These are phyloP conservation scores for Salix dunnii DNA, from an alignment of 345 rosid species.

Conservation along the genomic window DNA sequence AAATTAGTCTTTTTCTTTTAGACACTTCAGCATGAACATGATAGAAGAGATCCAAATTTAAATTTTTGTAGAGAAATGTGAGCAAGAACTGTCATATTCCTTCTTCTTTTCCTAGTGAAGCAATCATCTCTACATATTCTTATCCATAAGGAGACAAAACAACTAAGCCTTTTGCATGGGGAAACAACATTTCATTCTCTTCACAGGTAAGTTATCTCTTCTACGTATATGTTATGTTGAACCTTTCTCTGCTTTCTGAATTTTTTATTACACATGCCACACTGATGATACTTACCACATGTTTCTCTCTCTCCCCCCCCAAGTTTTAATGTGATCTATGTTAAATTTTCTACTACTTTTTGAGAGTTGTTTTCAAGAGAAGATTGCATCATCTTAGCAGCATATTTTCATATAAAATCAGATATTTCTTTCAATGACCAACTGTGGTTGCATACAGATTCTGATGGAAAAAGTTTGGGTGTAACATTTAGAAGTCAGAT, in stretches of 20 bases:
- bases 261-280: not conserved
- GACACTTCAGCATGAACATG: not conserved
- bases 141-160: constrained; percentile 90
- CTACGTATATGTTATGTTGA: not conserved
- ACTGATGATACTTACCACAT: too few relatives aligned
- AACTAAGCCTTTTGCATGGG: constrained; percentile 85
- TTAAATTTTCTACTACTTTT: too few relatives aligned
- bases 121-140: constrained; percentile 68
- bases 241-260: not conserved
- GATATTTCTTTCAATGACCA: not conserved
- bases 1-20: constrained; percentile 6
- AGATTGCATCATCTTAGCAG: too few relatives aligned
- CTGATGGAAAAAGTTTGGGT: constrained; percentile 93
- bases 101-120: constrained; percentile 81
- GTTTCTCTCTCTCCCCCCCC: too few relatives aligned
- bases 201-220: constrained; percentile 45
- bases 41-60: constrained; percentile 3
- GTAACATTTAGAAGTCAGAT: constrained; percentile 75
- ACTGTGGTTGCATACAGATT: constrained; percentile 42
- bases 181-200: constrained; percentile 79
- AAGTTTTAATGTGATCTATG: too few relatives aligned
- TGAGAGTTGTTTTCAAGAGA: too few relatives aligned
- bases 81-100: constrained; percentile 99
- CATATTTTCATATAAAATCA: constrained; percentile 1
- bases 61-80: constrained; percentile 69